Evolutionary conservation across 352 stramenopile species (phyloP), one percentile per base, ranked within the genome.

Genomic region (Pythium aphanidermatum): DNA sequence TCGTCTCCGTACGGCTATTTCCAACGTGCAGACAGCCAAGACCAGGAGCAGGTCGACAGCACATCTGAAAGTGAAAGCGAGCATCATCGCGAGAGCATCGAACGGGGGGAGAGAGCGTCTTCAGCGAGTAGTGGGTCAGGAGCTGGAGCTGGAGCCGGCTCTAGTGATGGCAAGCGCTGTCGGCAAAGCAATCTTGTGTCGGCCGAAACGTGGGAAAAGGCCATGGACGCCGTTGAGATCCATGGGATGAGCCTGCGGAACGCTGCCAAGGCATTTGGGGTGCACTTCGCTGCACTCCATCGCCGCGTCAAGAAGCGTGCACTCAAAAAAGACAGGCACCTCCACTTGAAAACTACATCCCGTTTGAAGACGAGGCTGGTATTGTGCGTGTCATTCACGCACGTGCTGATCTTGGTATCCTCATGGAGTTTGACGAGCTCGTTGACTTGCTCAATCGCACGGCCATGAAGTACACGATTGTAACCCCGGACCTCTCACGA

Each of bases 301-400:
- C 72, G 75, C 21, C 66, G 70, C 4, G 50, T 85, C 13, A 88
- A 88, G 58, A 88, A 85, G 49, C 68, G 75, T 2, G 63, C 70
- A 36, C 56, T 63, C 19, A 58, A 74, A 39, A 79, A 71, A 32
- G 40, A 70, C 65, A 47, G 16, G 33, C 64, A 23, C 58, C 63
- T 1, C 65, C 56, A 25, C 63, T 78, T 5, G 68, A 79, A 37
- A 65, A 74, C 17, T 87, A 85, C 39, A 79, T 86, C 19, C 64
- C 70, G 7, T 76, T 78, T 11, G 75, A 85, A 36, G 79, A 91
- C 47, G 75, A 84, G 56, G 65, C 69, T 24, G 74, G 74, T 0
- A 61, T 88, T 13, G 65, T 91, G 25, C 71, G 75, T 27, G 78
- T 91, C 6, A 77, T 88, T 23, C 65, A 79, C 29, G 69, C 79